Base-by-base conservation (phyloP, 257 asterid genomes). In the Nicotiana tabacum region DNA sequence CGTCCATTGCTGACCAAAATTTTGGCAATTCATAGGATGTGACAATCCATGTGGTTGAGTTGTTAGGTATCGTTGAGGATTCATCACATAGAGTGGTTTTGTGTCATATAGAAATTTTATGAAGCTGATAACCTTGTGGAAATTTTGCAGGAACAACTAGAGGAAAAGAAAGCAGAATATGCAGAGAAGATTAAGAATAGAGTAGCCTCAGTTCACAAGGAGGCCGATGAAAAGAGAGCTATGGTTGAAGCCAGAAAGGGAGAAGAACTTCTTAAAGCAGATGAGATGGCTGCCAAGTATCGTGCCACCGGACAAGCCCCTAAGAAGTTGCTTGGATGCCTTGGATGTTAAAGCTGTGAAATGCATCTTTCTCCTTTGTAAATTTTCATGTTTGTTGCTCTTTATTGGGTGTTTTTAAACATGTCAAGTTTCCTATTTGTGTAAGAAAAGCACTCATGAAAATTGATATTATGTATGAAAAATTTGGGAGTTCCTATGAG, bases 221-320 rank as follows among this genome's bases (percentile, higher is more conserved):
- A 87, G 80, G 97, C 98, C 3, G 97, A 94, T 65, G 97, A 94
- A 88, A 90, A 91, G 85, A 90, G 90, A 68, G 97, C 97, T 56
- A 82, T 82, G 88, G 90, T 91, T 33, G 91, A 91, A 27, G 91
- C 97, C 5, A 87, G 16, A 72, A 91, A 90, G 4, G 91, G 89
- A 8, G 97, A 94, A 86, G 97, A 93, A 1, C 4, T 88, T 24
- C 93, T 93, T 83, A 91, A 92, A 86, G 89, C 95, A 0, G 91
- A 92, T 77, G 98, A 93, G 85, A 81, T 57, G 81, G 89, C 97
- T 18, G 98, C 97, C 13, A 93, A 93, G 86, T 90, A 82, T 80
- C 91, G 92, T 0, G 98, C 94, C 37, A 93, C 97, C 3, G 89
- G 88, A 46, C 90, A 84, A 21, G 53, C 89, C 74, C 98, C 98